Base-by-base conservation (phyloP, 2,329 filamentous ascomycete species). In the Trichoderma atrobrunneum region DNA sequence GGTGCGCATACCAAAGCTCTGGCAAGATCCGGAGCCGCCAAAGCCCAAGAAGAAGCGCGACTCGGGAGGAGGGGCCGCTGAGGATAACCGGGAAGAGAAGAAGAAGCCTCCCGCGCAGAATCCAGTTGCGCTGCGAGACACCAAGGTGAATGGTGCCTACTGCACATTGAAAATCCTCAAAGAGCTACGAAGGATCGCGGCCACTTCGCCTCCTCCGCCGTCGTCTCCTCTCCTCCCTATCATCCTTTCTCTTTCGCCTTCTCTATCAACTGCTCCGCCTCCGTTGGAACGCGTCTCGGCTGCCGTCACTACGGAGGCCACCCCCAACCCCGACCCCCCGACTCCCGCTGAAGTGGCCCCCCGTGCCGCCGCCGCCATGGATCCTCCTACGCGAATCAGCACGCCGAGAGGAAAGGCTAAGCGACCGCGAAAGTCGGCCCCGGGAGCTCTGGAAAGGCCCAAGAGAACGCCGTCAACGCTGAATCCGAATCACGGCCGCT, bases 1-100 rank as follows among this genome's bases (percentile, higher is more conserved):
- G 73, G 80, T 82, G 65, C 86, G 88, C 68, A 86, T 90, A 71
- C 87, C 89, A 2, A 85, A 86, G 62, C 81, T 92, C 5, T 92
- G 89, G 89, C 80, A 88, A 71, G 85, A 85, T 0, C 84, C 85
- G 0, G 84, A 85, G 62, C 84, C 82, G 71, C 80, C 82, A 61
- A 86, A 84, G 75, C 76, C 75, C 18, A 82, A 80, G 75, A 83
- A 80, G 74, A 82, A 80, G 73, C 77, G 79, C 34, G 81, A 82
- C 34, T 78, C 76, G 7, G 73, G 73, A 26, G 73, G 73, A 26
- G 76, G 76, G 36, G 70, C 73, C 7, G 77, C 76, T 60, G 77
- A 77, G 7, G 75, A 70, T 32, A 73, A 77, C 16, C 77, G 80
- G 75, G 69, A 74, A 57, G 73, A 81, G 59, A 74, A 71, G 34